Conservation (phyloP, 106 monocot species). For the Dioscorea dumetorum region DNA sequence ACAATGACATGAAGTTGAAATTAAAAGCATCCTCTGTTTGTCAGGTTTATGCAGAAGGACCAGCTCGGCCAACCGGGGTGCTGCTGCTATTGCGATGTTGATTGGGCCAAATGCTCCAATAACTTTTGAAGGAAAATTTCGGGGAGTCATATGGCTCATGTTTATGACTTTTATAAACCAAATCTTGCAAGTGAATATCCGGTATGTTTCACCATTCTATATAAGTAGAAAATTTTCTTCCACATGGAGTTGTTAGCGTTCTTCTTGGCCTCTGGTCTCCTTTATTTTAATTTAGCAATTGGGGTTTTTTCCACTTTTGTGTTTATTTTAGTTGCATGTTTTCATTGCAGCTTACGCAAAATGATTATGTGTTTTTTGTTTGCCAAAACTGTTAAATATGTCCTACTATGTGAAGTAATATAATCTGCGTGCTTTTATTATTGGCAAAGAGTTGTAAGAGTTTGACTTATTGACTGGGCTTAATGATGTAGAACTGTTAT, state of each 20-base stretch:
- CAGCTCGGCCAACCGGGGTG: slow-evolving; percentile 96
- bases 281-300: no score
- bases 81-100: slow-evolving; percentile 93
- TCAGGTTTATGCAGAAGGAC: slow-evolving; percentile 98
- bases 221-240: no score
- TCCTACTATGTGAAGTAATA: no score
- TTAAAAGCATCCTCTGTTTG: background rate
- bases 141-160: slow-evolving; percentile 91
- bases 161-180: slow-evolving; percentile 99
- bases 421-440: no score
- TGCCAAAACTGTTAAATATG: no score
- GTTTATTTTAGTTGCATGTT: no score
- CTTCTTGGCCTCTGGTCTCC: background rate
- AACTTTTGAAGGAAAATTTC: slow-evolving; percentile 77
- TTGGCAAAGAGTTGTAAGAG: no score
- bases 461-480: no score
- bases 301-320: no score
- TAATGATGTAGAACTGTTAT: no score
- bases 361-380: no score
- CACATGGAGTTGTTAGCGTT: background rate
- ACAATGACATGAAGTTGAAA: background rate
- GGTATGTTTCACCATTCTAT: slow-evolving; percentile 35
- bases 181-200: slow-evolving; percentile 99
- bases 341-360: no score
- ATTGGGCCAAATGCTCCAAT: slow-evolving; percentile 96